Evolutionary conservation across 75 land plant species (phyloP).

Genomic region (Pinus tabuliformis): DNA sequence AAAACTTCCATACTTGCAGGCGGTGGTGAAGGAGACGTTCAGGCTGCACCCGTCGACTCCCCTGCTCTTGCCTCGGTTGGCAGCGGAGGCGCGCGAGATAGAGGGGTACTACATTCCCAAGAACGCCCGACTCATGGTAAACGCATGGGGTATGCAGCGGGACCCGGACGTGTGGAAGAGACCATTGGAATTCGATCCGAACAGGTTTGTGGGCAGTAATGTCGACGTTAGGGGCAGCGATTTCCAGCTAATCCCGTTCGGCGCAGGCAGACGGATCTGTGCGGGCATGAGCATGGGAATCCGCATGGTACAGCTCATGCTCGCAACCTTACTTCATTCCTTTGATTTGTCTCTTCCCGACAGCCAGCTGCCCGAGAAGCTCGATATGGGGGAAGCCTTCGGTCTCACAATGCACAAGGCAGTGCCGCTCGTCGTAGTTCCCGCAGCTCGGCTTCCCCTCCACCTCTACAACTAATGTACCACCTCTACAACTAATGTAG

Average conservation of each 20-base stretch:
- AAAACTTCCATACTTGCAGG: conserved; percentile 39
- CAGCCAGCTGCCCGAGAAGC: conserved; percentile 29
- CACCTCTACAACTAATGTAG: too few species aligned
- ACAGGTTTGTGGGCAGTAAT: too few species aligned
- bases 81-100: conserved; percentile 39
- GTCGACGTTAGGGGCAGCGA: conserved; percentile 48
- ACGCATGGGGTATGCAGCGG: conserved; percentile 54
- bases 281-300: conserved; percentile 55
- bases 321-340: conserved; percentile 54
- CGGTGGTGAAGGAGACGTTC: conserved; percentile 63
- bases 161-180: conserved; percentile 42
- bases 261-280: conserved; percentile 65
- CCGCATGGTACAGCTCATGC: conserved; percentile 38
- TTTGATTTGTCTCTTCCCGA: conserved; percentile 52
- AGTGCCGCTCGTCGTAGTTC: conserved; percentile 11
- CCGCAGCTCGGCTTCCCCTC: too few species aligned
- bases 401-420: conserved; percentile 55
- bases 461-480: too few species aligned
- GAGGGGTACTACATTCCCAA: conserved; percentile 62
- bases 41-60: conserved; percentile 74
- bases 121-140: conserved; percentile 38
- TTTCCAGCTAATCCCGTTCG: conserved; percentile 62
- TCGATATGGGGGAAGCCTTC: conserved; percentile 69
- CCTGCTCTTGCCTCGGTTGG: conserved; percentile 54
- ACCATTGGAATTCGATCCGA: too few species aligned